Evolutionary conservation across 192 early-diverging fungal species (phyloP).

Genomic region (Rhizoclosmatium globosum): DNA sequence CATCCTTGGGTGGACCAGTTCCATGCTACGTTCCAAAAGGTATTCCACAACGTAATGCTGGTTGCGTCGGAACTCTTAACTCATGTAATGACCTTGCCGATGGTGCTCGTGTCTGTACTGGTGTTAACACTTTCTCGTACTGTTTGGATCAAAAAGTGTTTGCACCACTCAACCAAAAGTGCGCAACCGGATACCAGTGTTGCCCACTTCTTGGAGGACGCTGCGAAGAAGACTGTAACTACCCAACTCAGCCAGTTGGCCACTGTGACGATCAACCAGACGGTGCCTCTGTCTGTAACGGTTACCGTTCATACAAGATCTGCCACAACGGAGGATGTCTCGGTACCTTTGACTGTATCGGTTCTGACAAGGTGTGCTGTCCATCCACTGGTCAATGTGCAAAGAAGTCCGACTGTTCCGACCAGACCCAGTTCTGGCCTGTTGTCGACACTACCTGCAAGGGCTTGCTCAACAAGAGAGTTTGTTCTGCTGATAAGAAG

Average conservation of each 20-base stretch:
- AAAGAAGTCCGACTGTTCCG: background rate
- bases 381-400: constrained; percentile 12
- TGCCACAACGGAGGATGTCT: constrained; percentile 31
- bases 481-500: constrained; percentile 7
- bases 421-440: constrained; percentile 5
- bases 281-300: constrained; percentile 25
- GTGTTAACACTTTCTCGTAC: constrained; percentile 30
- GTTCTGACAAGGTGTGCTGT: constrained; percentile 27
- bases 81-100: background rate
- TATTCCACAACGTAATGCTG: background rate
- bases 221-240: constrained; percentile 31
- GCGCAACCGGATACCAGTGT: constrained; percentile 29
- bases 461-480: constrained; percentile 16
- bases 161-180: constrained; percentile 7
- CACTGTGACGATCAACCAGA: constrained; percentile 25
- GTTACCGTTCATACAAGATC: constrained; percentile 26
- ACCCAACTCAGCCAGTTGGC: constrained; percentile 25
- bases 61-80: constrained; percentile 21
- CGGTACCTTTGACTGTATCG: constrained; percentile 31
- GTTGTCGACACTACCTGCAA: background rate
- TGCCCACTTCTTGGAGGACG: constrained; percentile 31
- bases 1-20: no score
- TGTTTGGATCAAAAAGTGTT: constrained; percentile 31
- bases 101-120: constrained; percentile 33
- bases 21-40: constrained; percentile 17